Evolutionary conservation across 2,329 filamentous ascomycete species (phyloP).

Genomic region (Emergomyces africanus): DNA sequence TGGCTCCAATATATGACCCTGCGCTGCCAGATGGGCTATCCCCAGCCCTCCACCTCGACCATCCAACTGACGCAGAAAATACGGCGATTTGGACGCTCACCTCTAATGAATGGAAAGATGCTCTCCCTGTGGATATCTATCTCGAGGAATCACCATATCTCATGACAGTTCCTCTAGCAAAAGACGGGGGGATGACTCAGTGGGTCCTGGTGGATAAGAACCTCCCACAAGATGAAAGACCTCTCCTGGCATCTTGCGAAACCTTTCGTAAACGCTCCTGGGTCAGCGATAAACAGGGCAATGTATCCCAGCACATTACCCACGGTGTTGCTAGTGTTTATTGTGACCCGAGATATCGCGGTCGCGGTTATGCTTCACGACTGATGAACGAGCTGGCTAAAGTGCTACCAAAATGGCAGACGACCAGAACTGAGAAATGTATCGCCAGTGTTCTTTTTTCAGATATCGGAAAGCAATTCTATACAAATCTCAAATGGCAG

Average conservation of each 20-base stretch:
- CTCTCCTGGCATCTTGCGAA: constrained; percentile 52
- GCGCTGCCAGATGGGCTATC: constrained; percentile 9
- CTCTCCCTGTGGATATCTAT: constrained; percentile 44
- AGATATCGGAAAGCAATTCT: constrained; percentile 14
- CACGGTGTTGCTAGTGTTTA: constrained; percentile 17
- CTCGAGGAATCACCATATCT: constrained; percentile 48
- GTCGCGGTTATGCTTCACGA: constrained; percentile 14
- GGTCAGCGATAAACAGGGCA: constrained; percentile 26
- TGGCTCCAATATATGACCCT: neutral
- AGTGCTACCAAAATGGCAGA: constrained; percentile 11
- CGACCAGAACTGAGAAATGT: neutral
- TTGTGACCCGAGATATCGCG: constrained; percentile 11
- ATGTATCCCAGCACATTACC: constrained; percentile 15
- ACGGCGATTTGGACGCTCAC: constrained; percentile 43
- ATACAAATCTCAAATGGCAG: constrained; percentile 13
- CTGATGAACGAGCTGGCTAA: constrained; percentile 12
- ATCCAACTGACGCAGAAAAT: constrained; percentile 46
- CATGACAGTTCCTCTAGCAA: constrained; percentile 44
- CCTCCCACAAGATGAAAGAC: constrained; percentile 31
- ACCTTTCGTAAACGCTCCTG: constrained; percentile 48
- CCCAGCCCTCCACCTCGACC: constrained; percentile 30
- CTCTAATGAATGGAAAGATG: constrained; percentile 45
- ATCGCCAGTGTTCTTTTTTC: constrained; percentile 15
- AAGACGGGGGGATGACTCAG: constrained; percentile 45
- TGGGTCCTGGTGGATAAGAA: constrained; percentile 50